A percentile compares a stretch with the other conserved stretches of the same genome.
phyloP scores from a whole-genome alignment of 2,329 filamentous ascomycete genomes.

The Penicillium sp. region DNA sequence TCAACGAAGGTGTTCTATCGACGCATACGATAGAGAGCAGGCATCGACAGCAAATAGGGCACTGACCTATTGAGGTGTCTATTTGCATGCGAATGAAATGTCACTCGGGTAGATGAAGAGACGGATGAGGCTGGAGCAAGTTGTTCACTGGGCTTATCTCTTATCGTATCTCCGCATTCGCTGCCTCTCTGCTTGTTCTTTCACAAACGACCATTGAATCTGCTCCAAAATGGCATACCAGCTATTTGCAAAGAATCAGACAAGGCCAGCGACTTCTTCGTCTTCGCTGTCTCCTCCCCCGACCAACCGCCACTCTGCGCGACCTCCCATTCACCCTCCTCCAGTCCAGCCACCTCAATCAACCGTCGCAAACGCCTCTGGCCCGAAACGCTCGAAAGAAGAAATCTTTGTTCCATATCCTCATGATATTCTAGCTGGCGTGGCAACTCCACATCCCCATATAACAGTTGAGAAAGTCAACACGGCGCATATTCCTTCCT shows the following conservation, averaged over 20 bases:
- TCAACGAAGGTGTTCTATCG: background rate
- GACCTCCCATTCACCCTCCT: slow-evolving; percentile 35
- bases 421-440: slow-evolving; percentile 27
- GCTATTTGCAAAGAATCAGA: slow-evolving; percentile 38
- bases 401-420: slow-evolving; percentile 34
- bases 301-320: slow-evolving; percentile 15
- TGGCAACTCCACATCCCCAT: slow-evolving; percentile 46
- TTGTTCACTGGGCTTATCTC: slow-evolving; percentile 27
- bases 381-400: slow-evolving; percentile 26
- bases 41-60: background rate
- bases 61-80: slow-evolving; percentile 20
- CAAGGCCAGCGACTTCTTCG: slow-evolving; percentile 24
- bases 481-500: slow-evolving; percentile 54
- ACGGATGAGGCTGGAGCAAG: slow-evolving; percentile 26
- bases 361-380: slow-evolving; percentile 23
- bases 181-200: slow-evolving; percentile 3
- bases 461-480: slow-evolving; percentile 55
- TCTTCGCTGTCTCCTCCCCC: slow-evolving; percentile 22
- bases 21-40: background rate
- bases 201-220: slow-evolving; percentile 7
- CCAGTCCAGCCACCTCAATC: slow-evolving; percentile 30
- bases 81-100: slow-evolving; percentile 10
- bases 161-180: slow-evolving; percentile 41
- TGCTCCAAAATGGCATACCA: slow-evolving; percentile 37
- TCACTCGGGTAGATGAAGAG: slow-evolving; percentile 17